Conservation (phyloP, 176 grass and related monocot species). For the Carex myosuroides region DNA sequence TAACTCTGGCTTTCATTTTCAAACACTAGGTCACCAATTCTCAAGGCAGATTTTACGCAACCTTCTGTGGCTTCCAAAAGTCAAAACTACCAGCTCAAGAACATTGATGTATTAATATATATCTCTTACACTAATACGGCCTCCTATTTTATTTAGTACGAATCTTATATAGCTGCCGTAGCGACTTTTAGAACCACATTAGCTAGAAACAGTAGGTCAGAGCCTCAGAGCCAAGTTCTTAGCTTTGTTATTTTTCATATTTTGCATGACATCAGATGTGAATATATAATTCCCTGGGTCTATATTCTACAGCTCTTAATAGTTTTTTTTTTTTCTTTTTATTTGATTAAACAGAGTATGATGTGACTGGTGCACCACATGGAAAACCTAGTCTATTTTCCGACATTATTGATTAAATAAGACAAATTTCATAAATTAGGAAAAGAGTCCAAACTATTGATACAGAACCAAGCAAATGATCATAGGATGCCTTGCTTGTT, state of each 20-base stretch:
- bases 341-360: not conserved
- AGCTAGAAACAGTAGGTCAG: not conserved
- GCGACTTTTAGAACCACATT: not conserved
- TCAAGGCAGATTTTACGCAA: constrained; percentile 42
- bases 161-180: not conserved
- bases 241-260: not conserved
- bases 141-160: not conserved
- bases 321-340: not conserved
- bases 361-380: not conserved
- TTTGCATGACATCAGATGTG: not conserved
- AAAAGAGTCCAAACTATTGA: not conserved
- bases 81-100: constrained; percentile 57
- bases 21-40: constrained; percentile 42
- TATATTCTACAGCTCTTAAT: not conserved
- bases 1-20: constrained; percentile 8
- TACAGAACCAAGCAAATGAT: constrained; percentile 2
- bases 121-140: not conserved
- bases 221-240: not conserved
- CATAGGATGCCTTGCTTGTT: constrained; percentile 20
- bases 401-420: constrained; percentile 17
- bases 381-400: not conserved
- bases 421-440: not conserved
- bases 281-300: not conserved
- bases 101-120: not conserved
- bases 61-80: constrained; percentile 29